A percentile compares a stretch with the other conserved stretches of the same genome.
Evolutionary conservation across 164 flowering plant genomes (phyloP).

Genomic region (Berberis vulgaris): DNA sequence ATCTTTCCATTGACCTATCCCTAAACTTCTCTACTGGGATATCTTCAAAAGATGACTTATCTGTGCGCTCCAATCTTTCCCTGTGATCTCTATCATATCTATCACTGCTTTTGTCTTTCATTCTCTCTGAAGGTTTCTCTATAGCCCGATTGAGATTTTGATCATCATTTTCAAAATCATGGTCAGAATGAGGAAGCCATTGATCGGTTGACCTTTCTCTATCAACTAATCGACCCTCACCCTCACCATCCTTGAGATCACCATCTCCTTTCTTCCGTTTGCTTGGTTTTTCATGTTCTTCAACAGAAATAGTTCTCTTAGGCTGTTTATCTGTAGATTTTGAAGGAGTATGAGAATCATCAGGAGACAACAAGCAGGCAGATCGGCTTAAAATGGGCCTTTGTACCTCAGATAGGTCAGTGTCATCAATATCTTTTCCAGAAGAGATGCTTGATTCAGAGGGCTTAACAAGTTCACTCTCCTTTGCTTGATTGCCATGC

Average conservation of each 20-base stretch:
- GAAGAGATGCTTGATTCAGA: slow-evolving; percentile 30
- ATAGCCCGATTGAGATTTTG: slow-evolving; percentile 29
- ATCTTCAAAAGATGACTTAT: slow-evolving; percentile 65
- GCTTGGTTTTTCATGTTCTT: slow-evolving; percentile 57
- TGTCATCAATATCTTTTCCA: slow-evolving; percentile 37
- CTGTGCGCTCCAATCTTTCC: slow-evolving; percentile 59
- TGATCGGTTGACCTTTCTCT: slow-evolving; percentile 51
- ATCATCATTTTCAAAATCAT: slow-evolving; percentile 54
- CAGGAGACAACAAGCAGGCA: slow-evolving; percentile 60
- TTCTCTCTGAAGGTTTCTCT: slow-evolving; percentile 51
- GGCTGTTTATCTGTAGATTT: slow-evolving; percentile 61
- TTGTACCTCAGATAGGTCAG: slow-evolving; percentile 36
- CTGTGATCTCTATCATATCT: slow-evolving; percentile 74
- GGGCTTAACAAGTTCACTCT: slow-evolving; percentile 34
- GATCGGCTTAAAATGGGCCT: slow-evolving; percentile 40
- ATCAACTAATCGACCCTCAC: slow-evolving; percentile 48
- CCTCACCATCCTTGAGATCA: slow-evolving; percentile 60
- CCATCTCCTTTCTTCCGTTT: slow-evolving; percentile 83
- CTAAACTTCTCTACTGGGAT: slow-evolving; percentile 41
- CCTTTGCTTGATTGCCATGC: slow-evolving; percentile 36
- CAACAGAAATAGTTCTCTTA: slow-evolving; percentile 67
- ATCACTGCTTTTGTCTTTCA: slow-evolving; percentile 68
- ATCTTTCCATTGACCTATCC: slow-evolving; percentile 78
- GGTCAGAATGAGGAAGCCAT: slow-evolving; percentile 32
- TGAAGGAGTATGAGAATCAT: slow-evolving; percentile 30